Evolutionary conservation across 2,329 filamentous ascomycete species (phyloP), one percentile per base, ranked within the genome.

Genomic region (Penicillium nordicum): DNA sequence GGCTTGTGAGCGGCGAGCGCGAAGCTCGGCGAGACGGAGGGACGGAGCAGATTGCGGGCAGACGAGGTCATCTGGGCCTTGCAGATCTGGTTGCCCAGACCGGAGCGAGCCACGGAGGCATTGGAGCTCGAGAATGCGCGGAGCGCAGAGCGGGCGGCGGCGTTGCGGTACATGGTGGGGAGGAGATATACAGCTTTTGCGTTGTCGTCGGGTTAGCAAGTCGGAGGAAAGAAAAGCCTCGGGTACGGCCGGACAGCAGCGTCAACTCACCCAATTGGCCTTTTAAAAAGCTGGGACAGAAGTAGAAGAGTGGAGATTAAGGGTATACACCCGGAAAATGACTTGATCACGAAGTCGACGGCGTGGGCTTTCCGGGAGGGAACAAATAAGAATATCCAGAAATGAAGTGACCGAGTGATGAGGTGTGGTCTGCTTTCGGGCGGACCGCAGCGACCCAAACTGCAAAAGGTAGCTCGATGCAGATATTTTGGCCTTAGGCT

Each of bases 1-100:
- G 79, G 77, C 68, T 77, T 76, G 67, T 72, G 74, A 63, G 72
- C 63, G 55, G 75, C 69, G 55, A 80, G 68, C 61, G 78, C 73
- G 57, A 80, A 67, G 66, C 65, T 73, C 29, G 74, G 64, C 21
- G 70, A 67, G 32, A 73, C 63, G 55, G 69, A 66, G 62, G 69
- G 65, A 60, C 73, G 71, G 65, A 68, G 63, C 57, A 69, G 66
- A 67, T 62, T 63, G 54, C 74, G 74, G 60, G 74, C 69, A 62
- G 76, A 72, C 52, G 74, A 75, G 57, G 72, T 76, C 73, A 77
- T 72, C 63, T 71, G 74, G 58, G 75, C 74, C 70, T 74, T 76
- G 70, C 76, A 75, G 60, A 75, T 65, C 59, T 68, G 73, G 65
- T 72, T 73, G 57, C 70, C 64, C 61, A 78, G 62, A 41, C 72